Evolutionary conservation across 805 yeast species (phyloP), one percentile per base, ranked within the genome.

Genomic region (Clavispora carvajalis): DNA sequence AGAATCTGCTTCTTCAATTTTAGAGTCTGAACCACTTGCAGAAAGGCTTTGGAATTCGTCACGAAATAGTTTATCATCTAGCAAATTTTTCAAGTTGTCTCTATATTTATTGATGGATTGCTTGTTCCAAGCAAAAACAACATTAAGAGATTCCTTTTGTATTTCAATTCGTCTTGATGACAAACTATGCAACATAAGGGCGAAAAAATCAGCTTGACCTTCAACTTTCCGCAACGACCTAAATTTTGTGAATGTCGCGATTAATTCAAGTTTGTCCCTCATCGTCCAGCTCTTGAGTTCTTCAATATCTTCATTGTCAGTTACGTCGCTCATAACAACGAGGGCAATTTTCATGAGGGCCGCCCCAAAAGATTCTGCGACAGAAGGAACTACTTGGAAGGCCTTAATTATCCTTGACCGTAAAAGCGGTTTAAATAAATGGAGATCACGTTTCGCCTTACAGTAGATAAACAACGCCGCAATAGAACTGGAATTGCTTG

Each of bases 51-150:
- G 69, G 22, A 90, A 65, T 60, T 90, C 97, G 61, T 93, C 99
- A 43, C 88, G 77, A 66, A 88, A 90, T 13, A 82, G 66, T 2
- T 85, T 76, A 45, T 88, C 95, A 58, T 91, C 96, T 13, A 91
- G 65, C 43, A 93, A 61, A 46, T 83, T 89, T 35, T 65, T 73
- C 51, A 93, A 65, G 49, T 82, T 82, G 45, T 84, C 95, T 41
- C 73, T 70, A 55, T 88, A 91, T 55, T 82, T 84, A 39, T 72
- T 73, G 24, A 87, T 62, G 3, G 67, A 68, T 1, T 75, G 71
- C 36, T 74, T 69, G 48, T 80, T 79, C 69, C 76, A 84, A 29
- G 84, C 78, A 26, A 88, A 60, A 5, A 93, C 54, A 30, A 84
- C 82, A 34, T 77, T 74, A 35, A 93, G 67, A 0, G 96, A 93